Base-by-base conservation (phyloP, 441 rosid species). In the Euphorbia corollata region DNA sequence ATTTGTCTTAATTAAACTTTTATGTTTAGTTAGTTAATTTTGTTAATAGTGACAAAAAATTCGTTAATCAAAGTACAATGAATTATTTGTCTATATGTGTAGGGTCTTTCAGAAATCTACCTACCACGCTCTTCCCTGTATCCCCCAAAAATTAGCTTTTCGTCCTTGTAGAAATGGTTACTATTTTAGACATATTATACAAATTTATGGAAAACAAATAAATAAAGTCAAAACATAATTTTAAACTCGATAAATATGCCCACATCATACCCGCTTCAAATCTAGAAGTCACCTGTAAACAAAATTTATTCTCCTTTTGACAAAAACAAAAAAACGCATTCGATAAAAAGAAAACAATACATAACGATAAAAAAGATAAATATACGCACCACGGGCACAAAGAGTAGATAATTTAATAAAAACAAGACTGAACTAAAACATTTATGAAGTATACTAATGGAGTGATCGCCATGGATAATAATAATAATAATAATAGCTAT, bases 11-110 rank as follows among this genome's bases (percentile, higher is more conserved):
- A 75, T 58, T 61, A 66, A 36, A 74, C 53, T 68, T 53, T 68
- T 24, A 32, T 45, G 68, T 68, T 76, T 65, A 72, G 83, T 81
- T 79, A 71, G 84, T 84, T 84, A 65, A 70, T 65, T 59, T 68
- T 38, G 51, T 70, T 9, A 6, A 45, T 51, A 50, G 58, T 55
- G 75, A 74, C 51, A 54, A 45, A 54, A 20, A 24, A 54, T 54
- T 54, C 20, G 58, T 54, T 54, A 9, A 1, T 54, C 20, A 8
- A 53, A 0, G 23, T 20, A 8, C 8, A 12, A 3, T 36, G 9
- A 5, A 36, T 36, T 36, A 5, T 50, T 50, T 53, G 32, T 32
- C 61, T 39, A 51, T 10, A 9, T 45, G 13, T 45, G 73, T 74
- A 80, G 75, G 75, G 80, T 70, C 66, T 61, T 50, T 30, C 39